Conservation (phyloP, 208 protist species). For the Trypanosoma melophagium region DNA sequence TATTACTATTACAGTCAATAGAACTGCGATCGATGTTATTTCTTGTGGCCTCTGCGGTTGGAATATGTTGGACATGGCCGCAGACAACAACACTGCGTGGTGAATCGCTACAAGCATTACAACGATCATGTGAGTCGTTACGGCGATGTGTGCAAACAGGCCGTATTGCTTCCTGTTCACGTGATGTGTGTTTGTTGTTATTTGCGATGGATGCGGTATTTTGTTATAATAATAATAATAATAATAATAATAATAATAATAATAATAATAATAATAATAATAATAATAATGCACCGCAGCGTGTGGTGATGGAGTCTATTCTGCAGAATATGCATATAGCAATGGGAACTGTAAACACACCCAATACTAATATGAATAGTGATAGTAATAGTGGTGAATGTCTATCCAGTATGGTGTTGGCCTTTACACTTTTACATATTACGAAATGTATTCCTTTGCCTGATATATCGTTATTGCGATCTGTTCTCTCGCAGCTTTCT, state of each 20-base stretch:
- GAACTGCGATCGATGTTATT: not conserved
- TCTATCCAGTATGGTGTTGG: constrained; percentile 5
- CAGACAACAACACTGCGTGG: constrained; percentile 16
- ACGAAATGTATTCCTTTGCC: not conserved
- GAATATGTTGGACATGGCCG: constrained; percentile 11
- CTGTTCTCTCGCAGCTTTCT: not conserved
- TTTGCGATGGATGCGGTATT: not conserved
- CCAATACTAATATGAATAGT: not conserved
- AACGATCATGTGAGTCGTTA: constrained; percentile 17
- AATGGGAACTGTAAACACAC: too few relatives aligned
- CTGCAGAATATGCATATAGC: too few relatives aligned
- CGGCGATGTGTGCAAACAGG: constrained; percentile 9
- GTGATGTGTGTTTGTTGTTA: not conserved
- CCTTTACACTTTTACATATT: constrained; percentile 18
- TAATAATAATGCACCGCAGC: too few relatives aligned
- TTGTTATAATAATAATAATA: too few relatives aligned
- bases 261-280: too few relatives aligned
- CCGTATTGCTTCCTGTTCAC: not conserved
- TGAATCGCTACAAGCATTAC: constrained; percentile 10
- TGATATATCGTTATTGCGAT: not conserved
- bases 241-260: too few relatives aligned
- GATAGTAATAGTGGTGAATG: not conserved
- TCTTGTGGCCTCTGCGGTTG: constrained; percentile 1
- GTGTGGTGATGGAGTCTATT: not conserved
- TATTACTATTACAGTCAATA: not conserved